Evolutionary conservation across 208 protist species (phyloP).

Genomic region (Acanthamoeba lenticulata): DNA sequence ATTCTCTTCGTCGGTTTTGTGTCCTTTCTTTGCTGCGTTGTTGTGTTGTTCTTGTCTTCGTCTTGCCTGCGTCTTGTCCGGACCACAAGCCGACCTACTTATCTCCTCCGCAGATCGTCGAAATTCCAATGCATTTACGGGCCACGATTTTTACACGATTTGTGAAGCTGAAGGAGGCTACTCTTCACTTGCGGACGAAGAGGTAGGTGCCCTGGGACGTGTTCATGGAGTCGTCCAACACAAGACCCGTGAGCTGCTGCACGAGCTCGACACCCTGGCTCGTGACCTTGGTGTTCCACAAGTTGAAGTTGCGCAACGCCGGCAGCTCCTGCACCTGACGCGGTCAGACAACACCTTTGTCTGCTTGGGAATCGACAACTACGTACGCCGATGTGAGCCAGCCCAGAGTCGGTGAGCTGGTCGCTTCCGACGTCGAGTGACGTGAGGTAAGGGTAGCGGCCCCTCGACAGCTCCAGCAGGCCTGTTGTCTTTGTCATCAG

Average conservation of each 20-base stretch:
- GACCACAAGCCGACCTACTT: too few species aligned
- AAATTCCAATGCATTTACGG: too few species aligned
- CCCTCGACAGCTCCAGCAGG: background rate
- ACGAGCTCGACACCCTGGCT: constrained; percentile 19
- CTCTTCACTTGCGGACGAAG: constrained; percentile 46
- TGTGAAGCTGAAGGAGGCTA: too few species aligned
- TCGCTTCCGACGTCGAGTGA: constrained; percentile 21
- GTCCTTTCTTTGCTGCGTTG: too few species aligned
- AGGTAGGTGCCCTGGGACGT: constrained; percentile 58
- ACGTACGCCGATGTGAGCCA: background rate
- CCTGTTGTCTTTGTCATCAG: background rate
- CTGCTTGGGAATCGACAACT: too few species aligned
- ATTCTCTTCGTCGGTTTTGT: too few species aligned
- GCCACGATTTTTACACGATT: too few species aligned
- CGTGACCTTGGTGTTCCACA: constrained; percentile 62
- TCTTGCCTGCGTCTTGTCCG: too few species aligned
- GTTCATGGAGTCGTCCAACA: constrained; percentile 57
- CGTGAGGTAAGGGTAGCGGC: background rate
- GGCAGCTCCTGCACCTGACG: background rate
- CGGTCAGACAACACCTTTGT: background rate
- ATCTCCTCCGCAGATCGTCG: too few species aligned
- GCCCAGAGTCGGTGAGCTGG: constrained; percentile 27
- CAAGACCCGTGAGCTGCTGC: constrained; percentile 44
- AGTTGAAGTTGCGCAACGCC: constrained; percentile 22
- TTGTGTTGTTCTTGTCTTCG: too few species aligned